Evolutionary conservation across 2,329 filamentous ascomycete genomes (phyloP), one percentile per base, ranked within the genome.

Genomic region (Colletotrichum cereale): DNA sequence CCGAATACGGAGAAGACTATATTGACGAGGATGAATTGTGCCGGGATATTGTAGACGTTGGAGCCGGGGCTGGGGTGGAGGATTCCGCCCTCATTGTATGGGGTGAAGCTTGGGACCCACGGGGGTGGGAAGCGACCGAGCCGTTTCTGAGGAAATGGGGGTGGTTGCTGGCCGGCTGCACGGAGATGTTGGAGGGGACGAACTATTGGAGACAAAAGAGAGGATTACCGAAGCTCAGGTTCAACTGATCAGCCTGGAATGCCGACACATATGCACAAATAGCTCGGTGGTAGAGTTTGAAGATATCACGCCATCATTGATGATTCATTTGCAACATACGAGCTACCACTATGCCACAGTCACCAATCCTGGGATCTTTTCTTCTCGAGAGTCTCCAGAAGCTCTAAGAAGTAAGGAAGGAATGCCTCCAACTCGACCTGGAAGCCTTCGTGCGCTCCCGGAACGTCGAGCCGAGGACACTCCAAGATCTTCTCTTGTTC

Each of bases 41-140:
- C n/a, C 64, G 56, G 26, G 72, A 73, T 38, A 56, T 74, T 11
- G 62, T 74, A 4, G 71, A 74, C 36, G 50, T 71, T 8, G 72
- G 69, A 18, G 72, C 53, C 26, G 57, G 50, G 24, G 61, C 55
- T 3, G 71, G 71, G 24, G 61, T 62, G 16, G 73, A 74, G 29
- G 64, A 66, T 5, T 56, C 57, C 42, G 75, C 55, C 62, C 58
- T 71, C 50, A 75, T 67, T 36, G 75, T 70, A 18, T 88, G 86
- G 86, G 84, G 85, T 0, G 82, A 86, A 7, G 79, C 86, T 0
- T 84, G 81, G 78, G 80, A 87, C 44, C 66, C 79, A 2, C 71
- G 72, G 0, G 83, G 80, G 12, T 88, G 86, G 87, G 86, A 88
- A 73, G 78, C 84, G 1, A 86, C 81, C 0, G 79, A 80, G 11